Evolutionary conservation across 2,329 filamentous ascomycete species (phyloP), one percentile per base, ranked within the genome.

Genomic region (Aspergillus udagawae): DNA sequence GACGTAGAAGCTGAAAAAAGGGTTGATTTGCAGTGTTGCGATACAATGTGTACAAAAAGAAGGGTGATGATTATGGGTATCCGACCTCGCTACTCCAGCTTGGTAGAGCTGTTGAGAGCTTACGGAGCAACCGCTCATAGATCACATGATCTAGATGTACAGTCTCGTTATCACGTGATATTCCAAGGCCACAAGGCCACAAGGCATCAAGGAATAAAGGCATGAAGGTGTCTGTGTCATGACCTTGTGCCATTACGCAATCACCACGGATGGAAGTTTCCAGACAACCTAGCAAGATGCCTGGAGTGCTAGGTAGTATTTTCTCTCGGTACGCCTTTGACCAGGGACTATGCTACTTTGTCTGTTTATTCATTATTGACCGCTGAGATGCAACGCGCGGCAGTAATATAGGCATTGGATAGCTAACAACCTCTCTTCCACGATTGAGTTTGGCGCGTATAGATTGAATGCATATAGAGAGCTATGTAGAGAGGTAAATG

Each of bases 81-180:
- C 51, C 54, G 54, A 49, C 53, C 55, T 61, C 50, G 59, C 55
- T 61, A 53, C 55, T 51, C 44, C 55, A 58, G 58, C 62, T 66
- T 67, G 64, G 62, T 64, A 59, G 65, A 72, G 70, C 69, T 70
- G 65, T 62, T 59, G 60, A 63, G 64, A 65, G 63, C 63, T 63
- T 54, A 61, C 58, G 52, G 48, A 55, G 52, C 55, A 53, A 49
- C 54, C 52, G 54, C n/a, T 41, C 23, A 9, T 3, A 23, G 9
- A 35, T 50, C 51, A 58, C 55, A 44, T 49, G 55, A 53, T 12
- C 14, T 14, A 42, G 27, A 63, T 58, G 64, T 63, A 57, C 68
- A 64, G 60, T 51, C 12, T 42, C 44, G 52, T 51, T 29, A 49
- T 57, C 29, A 52, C 28, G 44, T 51, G 50, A 14, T 14, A 6